Base-by-base conservation (phyloP, 2,329 filamentous ascomycete genomes). In the Plectosphaerella plurivora region DNA sequence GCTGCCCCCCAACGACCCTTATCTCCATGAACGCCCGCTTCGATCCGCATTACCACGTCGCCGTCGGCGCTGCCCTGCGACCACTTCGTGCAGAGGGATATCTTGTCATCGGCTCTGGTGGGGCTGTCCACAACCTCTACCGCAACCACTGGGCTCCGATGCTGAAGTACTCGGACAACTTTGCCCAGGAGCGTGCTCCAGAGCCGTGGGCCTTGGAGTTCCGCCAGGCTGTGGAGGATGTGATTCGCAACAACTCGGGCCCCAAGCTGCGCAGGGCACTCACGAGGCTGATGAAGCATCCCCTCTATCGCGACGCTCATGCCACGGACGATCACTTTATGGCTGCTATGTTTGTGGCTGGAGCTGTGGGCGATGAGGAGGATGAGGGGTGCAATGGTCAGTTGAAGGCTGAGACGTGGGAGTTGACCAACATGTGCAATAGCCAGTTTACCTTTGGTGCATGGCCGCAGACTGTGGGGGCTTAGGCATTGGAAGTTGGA, bases 241-340 rank as follows among this genome's bases (percentile, higher is more conserved):
- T 77, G 0, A 71, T 87, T 39, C 55, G 49, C 50, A 55, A 60
- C 5, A 57, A 60, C 24, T 70, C 73, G 2, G 83, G 84, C 0
- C 82, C 82, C 6, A 63, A 66, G 24, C 62, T 87, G 47, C 66
- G 82, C 3, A 70, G 78, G 3, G 78, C 74, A 0, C 73, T 85
- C 51, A 82, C 81, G 2, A 73, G 83, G 28, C 61, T 88, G 59
- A 87, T 88, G 83, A 87, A 88, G 69, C 81, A 87, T 60, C 84
- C 84, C 0, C 70, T 73, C 46, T 88, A 78, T 60, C 68, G 84
- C 15, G 84, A 87, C 59, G 85, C 86, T 0, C 85, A 88, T 67
- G 84, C 75, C 1, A 88, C 85, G 0, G 85, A 89, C 60, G 86
- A 88, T 62, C 84, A 88, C 61, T 88, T 85, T 57, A 87, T 88